phyloP scores from a whole-genome alignment of 2,329 filamentous ascomycete genomes.

The Beauveria sp. region DNA sequence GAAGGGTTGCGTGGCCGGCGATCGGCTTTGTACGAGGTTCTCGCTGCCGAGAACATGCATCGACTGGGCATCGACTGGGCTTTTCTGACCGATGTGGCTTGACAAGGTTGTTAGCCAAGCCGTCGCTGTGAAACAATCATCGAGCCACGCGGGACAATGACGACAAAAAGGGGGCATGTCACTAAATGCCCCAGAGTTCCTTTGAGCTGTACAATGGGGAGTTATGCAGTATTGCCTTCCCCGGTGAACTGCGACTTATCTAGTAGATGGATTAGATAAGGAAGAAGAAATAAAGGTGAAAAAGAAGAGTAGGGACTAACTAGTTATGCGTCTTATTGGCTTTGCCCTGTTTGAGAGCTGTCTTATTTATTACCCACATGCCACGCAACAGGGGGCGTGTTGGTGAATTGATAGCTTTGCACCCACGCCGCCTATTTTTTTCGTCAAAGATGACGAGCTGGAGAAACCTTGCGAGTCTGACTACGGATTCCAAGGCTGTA shows the following conservation, averaged over 20 bases:
- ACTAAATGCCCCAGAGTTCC: neutral
- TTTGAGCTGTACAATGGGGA: no score
- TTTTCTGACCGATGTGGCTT: slow-evolving; percentile 5
- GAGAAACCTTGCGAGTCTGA: neutral
- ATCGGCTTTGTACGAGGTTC: neutral
- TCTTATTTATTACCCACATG: slow-evolving; percentile 1
- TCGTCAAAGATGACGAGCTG: neutral
- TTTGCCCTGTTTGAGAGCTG: neutral
- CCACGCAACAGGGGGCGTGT: slow-evolving; percentile 6
- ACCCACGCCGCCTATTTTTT: neutral
- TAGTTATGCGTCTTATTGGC: neutral
- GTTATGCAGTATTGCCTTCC: no score
- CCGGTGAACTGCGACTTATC: no score
- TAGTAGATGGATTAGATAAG: neutral
- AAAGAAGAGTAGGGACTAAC: neutral
- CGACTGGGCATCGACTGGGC: neutral
- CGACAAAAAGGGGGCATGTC: neutral
- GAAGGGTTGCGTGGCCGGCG: neutral
- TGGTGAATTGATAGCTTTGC: neutral
- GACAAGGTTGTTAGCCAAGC: neutral
- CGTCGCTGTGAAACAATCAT: neutral
- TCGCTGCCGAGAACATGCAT: neutral
- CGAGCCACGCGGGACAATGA: neutral
- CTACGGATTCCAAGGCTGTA: neutral
- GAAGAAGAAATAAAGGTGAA: neutral